These are phyloP conservation scores for Apiotrichum veenhuisii DNA, from an alignment of 1,284 basidiomycete species.

Conservation along the genomic window DNA sequence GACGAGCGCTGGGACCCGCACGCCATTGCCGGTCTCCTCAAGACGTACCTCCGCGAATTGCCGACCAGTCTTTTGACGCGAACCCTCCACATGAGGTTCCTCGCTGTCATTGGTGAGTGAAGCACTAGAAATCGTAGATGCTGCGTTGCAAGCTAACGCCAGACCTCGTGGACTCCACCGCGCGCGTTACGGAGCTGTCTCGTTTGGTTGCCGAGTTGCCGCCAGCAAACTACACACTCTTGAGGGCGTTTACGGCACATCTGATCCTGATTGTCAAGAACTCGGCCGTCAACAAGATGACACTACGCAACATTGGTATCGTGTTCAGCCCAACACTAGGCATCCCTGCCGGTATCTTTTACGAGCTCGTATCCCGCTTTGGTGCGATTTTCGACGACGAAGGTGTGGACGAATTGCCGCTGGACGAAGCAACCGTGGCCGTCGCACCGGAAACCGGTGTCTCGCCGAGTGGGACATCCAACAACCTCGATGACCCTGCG, in stretches of 20 bases:
- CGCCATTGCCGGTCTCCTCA: constrained; percentile 86
- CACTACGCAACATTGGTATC: constrained; percentile 95
- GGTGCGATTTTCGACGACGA: constrained; percentile 75
- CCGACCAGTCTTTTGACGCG: constrained; percentile 87
- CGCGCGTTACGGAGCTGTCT: constrained; percentile 81
- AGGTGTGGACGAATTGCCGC: constrained; percentile 33
- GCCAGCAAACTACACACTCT: constrained; percentile 85
- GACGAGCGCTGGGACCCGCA: constrained; percentile 94
- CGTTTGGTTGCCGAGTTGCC: constrained; percentile 81
- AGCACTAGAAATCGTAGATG: no score
- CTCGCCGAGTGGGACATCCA: neutral
- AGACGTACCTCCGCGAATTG: constrained; percentile 82
- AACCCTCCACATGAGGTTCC: constrained; percentile 79
- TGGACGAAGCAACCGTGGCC: constrained; percentile 8
- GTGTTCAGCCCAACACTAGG: constrained; percentile 94
- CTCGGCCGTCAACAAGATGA: constrained; percentile 93
- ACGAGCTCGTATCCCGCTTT: constrained; percentile 85
- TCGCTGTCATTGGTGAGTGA: constrained; percentile 79
- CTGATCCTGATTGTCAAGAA: constrained; percentile 93
- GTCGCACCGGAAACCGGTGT: constrained; percentile 32
- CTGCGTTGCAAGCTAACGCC: constrained; percentile 7
- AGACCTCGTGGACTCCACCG: constrained; percentile 84
- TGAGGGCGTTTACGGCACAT: constrained; percentile 91
- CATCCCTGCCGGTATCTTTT: constrained; percentile 91
- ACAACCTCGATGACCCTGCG: neutral